A percentile compares a stretch with the other conserved stretches of the same genome.
Evolutionary conservation across 352 stramenopile species (phyloP).

Genomic region (Lagenidium sp.): DNA sequence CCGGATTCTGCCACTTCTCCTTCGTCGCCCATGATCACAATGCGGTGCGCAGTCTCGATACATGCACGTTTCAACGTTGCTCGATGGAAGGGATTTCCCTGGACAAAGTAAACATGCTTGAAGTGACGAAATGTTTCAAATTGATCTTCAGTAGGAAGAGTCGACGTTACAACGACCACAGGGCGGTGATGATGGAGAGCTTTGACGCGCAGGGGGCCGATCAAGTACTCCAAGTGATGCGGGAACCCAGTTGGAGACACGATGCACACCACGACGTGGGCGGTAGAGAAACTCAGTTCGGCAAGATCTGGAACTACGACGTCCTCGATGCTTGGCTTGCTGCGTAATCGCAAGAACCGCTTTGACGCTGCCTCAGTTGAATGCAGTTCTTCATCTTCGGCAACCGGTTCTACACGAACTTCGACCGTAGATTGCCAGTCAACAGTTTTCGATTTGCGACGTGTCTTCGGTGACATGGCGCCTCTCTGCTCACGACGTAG

Average conservation of each 20-base stretch:
- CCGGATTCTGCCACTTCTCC: slow-evolving; percentile 40
- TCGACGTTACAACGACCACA: slow-evolving; percentile 51
- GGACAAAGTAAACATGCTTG: slow-evolving; percentile 59
- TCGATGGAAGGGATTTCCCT: slow-evolving; percentile 50
- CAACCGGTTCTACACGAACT: slow-evolving; percentile 11
- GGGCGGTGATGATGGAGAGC: slow-evolving; percentile 60
- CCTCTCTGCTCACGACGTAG: neutral
- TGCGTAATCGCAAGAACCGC: no score
- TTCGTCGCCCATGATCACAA: slow-evolving; percentile 69
- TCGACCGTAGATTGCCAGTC: slow-evolving; percentile 20
- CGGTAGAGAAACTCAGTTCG: slow-evolving; percentile 32
- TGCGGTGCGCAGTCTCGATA: slow-evolving; percentile 46
- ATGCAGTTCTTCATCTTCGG: slow-evolving; percentile 13
- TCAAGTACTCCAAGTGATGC: slow-evolving; percentile 70
- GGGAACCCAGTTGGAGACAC: slow-evolving; percentile 45
- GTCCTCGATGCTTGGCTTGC: slow-evolving; percentile 25
- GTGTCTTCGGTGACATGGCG: neutral
- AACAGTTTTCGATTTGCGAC: slow-evolving; percentile 22
- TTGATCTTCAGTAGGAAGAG: slow-evolving; percentile 44
- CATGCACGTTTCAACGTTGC: slow-evolving; percentile 52
- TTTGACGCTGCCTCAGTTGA: no score
- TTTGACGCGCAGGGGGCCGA: slow-evolving; percentile 59
- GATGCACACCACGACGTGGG: slow-evolving; percentile 69
- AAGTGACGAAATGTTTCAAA: slow-evolving; percentile 67
- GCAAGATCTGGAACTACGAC: slow-evolving; percentile 39